A percentile compares a stretch with the other conserved stretches of the same genome.
These are phyloP conservation scores for Scleroderma bovista DNA, from an alignment of 768 basidiomycete species.

Conservation along the genomic window DNA sequence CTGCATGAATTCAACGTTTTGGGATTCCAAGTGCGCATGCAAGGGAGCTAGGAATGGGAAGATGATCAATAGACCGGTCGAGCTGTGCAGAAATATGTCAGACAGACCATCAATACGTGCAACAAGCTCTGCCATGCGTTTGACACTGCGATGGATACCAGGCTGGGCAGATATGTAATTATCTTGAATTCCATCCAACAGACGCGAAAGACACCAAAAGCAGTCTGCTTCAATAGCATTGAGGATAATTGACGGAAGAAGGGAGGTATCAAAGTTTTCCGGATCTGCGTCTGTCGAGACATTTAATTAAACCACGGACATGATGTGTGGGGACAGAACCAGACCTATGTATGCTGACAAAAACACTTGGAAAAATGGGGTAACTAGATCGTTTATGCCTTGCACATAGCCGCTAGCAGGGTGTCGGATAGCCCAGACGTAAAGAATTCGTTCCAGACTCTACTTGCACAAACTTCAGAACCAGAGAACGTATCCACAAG, in stretches of 20 bases:
- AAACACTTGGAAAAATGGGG: constrained; percentile 97
- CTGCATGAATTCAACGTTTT: constrained; percentile 99
- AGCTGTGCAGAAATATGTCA: background rate
- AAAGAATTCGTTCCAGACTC: constrained; percentile 92
- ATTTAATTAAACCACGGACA: constrained; percentile 2
- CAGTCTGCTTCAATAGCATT: constrained; percentile 94
- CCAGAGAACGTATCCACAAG: background rate
- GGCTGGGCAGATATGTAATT: constrained; percentile 97
- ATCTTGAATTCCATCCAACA: constrained; percentile 96
- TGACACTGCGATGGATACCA: constrained; percentile 90
- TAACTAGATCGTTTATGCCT: constrained; percentile 97
- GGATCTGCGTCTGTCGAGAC: constrained; percentile 76
- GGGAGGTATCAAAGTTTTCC: constrained; percentile 76
- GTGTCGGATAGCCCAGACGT: constrained; percentile 99
- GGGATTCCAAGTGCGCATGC: constrained; percentile 76
- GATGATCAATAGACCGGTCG: background rate
- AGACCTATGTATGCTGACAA: constrained; percentile 90
- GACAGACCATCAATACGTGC: constrained; percentile 77
- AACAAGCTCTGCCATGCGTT: constrained; percentile 91
- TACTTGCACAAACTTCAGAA: constrained; percentile 32
- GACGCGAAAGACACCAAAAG: constrained; percentile 95
- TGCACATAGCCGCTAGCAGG: constrained; percentile 99
- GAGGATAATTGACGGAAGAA: constrained; percentile 64
- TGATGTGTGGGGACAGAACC: constrained; percentile 11
- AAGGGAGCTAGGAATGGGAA: constrained; percentile 57